phyloP scores from a whole-genome alignment of 768 basidiomycete genomes.

The Chalciporus piperatus region DNA sequence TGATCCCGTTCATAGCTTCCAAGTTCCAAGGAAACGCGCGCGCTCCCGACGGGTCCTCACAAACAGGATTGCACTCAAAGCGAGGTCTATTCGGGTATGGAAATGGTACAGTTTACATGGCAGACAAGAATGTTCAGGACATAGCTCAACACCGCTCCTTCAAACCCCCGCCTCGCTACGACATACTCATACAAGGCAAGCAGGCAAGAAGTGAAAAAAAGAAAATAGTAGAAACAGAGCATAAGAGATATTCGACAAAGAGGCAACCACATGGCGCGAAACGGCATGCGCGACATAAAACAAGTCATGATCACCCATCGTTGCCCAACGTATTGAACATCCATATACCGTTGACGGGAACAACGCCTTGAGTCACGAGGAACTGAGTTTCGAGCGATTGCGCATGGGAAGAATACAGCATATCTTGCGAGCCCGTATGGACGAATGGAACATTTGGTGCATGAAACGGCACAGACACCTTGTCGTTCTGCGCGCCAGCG shows the following conservation, averaged over 20 bases:
- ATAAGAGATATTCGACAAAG: conserved; percentile 23
- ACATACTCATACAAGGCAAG: conserved; percentile 26
- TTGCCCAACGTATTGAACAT: conserved; percentile 10
- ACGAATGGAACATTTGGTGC: conserved; percentile 19
- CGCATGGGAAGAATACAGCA: conserved; percentile 2
- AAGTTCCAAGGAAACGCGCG: too few relatives aligned
- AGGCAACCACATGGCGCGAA: conserved; percentile 9
- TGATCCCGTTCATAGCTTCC: too few relatives aligned
- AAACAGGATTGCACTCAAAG: neutral
- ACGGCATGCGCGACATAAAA: neutral
- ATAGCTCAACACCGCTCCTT: conserved; percentile 16
- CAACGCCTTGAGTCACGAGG: conserved; percentile 11
- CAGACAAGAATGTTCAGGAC: conserved; percentile 19
- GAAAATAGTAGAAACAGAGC: conserved; percentile 2
- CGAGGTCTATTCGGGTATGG: conserved; percentile 27
- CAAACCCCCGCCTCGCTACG: conserved; percentile 14
- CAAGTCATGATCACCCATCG: conserved; percentile 6
- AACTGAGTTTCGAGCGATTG: conserved; percentile 14
- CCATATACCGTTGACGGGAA: conserved; percentile 14
- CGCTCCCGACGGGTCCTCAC: neutral
- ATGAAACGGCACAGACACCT: conserved; percentile 21
- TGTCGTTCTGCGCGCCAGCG: conserved; percentile 35
- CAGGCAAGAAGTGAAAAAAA: conserved; percentile 13
- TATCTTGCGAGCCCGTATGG: conserved; percentile 17
- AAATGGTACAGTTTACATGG: conserved; percentile 21